Percentiles rank a stretch among this genome's conserved stretches.
Evolutionary conservation across 495 filamentous ascomycete genomes (phyloP).

Genomic region (Aspergillus homomorphus): DNA sequence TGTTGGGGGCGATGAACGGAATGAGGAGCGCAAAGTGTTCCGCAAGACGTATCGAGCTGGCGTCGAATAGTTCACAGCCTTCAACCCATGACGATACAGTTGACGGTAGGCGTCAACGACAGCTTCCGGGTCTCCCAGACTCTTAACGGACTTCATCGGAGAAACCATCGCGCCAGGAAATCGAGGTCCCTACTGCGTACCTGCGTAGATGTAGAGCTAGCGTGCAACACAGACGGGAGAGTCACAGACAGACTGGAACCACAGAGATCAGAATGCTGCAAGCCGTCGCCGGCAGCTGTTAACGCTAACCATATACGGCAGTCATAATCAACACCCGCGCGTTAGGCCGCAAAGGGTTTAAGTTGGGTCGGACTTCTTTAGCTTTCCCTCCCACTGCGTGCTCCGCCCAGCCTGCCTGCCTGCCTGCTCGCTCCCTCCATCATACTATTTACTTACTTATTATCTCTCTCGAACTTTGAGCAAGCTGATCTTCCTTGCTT

Average conservation of each 20-base stretch:
- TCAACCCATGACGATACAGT: constrained; percentile 69
- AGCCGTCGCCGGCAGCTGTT: not conserved
- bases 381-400: constrained; percentile 8
- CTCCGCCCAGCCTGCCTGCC: constrained; percentile 1
- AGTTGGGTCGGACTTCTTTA: constrained; percentile 9
- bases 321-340: constrained; percentile 14
- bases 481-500: not conserved
- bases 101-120: constrained; percentile 76
- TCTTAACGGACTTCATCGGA: constrained; percentile 9
- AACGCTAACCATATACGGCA: constrained; percentile 19
- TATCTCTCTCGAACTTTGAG: not conserved
- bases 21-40: constrained; percentile 63
- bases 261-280: not conserved
- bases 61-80: constrained; percentile 74
- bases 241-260: not conserved
- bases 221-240: not conserved
- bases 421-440: not conserved
- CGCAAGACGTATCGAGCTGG: constrained; percentile 68
- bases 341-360: constrained; percentile 28
- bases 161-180: constrained; percentile 11
- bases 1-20: constrained; percentile 54
- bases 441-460: not conserved
- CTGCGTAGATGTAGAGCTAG: not conserved
- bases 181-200: not conserved
- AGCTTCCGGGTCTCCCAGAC: constrained; percentile 26